Conservation (phyloP, 148 eudicot species). For the Cornus controversa region DNA sequence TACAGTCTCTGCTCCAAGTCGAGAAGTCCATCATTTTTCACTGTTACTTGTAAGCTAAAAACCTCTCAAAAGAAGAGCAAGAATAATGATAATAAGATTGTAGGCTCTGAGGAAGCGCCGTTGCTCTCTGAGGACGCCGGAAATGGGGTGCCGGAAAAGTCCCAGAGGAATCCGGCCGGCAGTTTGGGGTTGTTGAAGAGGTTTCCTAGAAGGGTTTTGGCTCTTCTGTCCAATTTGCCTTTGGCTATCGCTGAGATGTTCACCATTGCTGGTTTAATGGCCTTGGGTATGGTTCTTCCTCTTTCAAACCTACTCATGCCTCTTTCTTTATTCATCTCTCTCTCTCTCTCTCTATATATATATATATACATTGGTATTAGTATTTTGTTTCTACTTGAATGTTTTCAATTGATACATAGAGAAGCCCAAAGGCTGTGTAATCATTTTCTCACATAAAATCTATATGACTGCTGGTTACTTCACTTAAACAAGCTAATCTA, state of each 20-base stretch:
- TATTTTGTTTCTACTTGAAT: no score
- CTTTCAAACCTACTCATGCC: neutral
- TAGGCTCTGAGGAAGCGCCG: slow-evolving; percentile 54
- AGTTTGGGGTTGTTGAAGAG: slow-evolving; percentile 39
- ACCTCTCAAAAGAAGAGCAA: slow-evolving; percentile 22
- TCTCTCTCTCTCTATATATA: neutral
- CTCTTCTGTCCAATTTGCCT: slow-evolving; percentile 77
- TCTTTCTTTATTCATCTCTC: neutral
- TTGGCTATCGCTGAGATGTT: slow-evolving; percentile 91
- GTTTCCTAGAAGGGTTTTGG: slow-evolving; percentile 55
- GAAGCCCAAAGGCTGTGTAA: no score
- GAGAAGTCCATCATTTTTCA: neutral
- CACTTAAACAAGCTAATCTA: no score
- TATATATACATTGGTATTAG: neutral
- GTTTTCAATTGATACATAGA: no score
- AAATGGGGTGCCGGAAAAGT: slow-evolving; percentile 10
- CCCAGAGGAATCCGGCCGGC: slow-evolving; percentile 14
- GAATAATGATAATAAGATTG: slow-evolving; percentile 42
- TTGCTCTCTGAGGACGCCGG: slow-evolving; percentile 41
- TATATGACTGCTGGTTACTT: no score
- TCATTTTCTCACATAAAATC: no score
- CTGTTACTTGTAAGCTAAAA: slow-evolving; percentile 45
- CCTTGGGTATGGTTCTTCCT: slow-evolving; percentile 50
- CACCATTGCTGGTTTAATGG: slow-evolving; percentile 79
- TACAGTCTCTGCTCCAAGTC: slow-evolving; percentile 17